Evolutionary conservation across 176 grass and related monocot species (phyloP), one percentile per base, ranked within the genome.

Genomic region (Triticum monococcum): DNA sequence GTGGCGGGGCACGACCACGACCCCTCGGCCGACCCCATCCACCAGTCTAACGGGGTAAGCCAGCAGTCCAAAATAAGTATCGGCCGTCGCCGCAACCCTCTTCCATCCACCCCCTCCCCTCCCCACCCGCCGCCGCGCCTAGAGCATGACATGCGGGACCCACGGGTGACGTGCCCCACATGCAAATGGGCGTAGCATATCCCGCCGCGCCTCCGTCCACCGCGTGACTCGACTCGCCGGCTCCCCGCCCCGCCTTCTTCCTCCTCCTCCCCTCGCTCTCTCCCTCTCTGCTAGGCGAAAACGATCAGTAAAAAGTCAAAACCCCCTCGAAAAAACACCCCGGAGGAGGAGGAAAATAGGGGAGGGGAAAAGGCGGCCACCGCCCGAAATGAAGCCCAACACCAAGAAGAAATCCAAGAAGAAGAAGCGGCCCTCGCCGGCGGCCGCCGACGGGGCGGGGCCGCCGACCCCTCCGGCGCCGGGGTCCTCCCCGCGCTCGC

Each of bases 371-470:
- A 80, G 65, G 26, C 3, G 73, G 52, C 79, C 56, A 9, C 28
- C 79, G 46, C 72, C 72, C 79, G 65, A 75, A 36, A 95, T 95
- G 93, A 91, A 82, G n/a, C 77, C 90, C 26, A 90, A 81, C 33
- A 59, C 88, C 59, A 90, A 90, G 90, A 92, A 85, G 80, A 92
- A 88, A 85, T 61, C 61, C 9, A 90, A 85, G 77, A 89, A 86
- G 79, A 92, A 86, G 84, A 80, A 80, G 86, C 68, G 83, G 75
- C 30, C 87, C 78, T 52, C 87, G 10, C 30, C 78, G 68, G 22
- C 85, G 71, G 20, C 84, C 14, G 18, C 66, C 3, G 16, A 38
- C 2, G 37, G 46, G 4, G 16, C 59, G 4, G 33, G 23, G 4
- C 24, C 30, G 4, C 30, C 48, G 66, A 62, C 72, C n/a, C 38